Base-by-base conservation (phyloP, 768 basidiomycete genomes). In the Suillus weaverae region DNA sequence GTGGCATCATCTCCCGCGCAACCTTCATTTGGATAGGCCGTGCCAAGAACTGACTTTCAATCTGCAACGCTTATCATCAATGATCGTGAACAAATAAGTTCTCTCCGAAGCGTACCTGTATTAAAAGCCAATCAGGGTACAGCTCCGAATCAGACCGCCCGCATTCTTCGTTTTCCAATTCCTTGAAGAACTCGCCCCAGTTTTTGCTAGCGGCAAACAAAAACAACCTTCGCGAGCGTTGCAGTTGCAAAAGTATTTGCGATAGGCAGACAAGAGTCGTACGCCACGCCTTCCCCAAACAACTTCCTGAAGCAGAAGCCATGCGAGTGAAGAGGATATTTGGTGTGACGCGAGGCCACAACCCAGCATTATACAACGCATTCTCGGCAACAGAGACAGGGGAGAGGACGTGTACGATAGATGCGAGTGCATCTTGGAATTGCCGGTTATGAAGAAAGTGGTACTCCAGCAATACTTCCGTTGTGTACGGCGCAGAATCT, bases 341-440 rank as follows among this genome's bases (percentile, higher is more conserved):
- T 6, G 64, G 54, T 11, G 74, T 73, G 14, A 76, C 64, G 26
- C 73, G 70, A 2, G 79, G 80, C 78, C 78, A 79, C 61, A 75
- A 64, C 8, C 70, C 68, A 22, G 71, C 61, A n/a, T 62, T 41
- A 14, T 59, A 35, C 6, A 62, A 20, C n/a, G 66, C 39, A 4
- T 33, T n/a, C 26, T 67, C 66, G n/a, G 51, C 32, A 6, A 5
- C 32, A 20, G 51, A 53, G 32, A 32, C 10, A 33, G 51, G 51
- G 5, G 51, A 53, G 30, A 53, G 51, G 51, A 20, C 18, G 32
- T 18, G 10, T 53, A 33, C 32, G 51, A 53, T 33, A 53, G 51
- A 30, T 33, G 18, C 2, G 5, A 53, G 32, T 32, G 51, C 16
- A 53, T 53, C 18, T 53, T 9, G 51, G 18, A 53, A 53, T 20